phyloP scores from a whole-genome alignment of 2,329 filamentous ascomycete species.

The Ascosphaera aggregata region DNA sequence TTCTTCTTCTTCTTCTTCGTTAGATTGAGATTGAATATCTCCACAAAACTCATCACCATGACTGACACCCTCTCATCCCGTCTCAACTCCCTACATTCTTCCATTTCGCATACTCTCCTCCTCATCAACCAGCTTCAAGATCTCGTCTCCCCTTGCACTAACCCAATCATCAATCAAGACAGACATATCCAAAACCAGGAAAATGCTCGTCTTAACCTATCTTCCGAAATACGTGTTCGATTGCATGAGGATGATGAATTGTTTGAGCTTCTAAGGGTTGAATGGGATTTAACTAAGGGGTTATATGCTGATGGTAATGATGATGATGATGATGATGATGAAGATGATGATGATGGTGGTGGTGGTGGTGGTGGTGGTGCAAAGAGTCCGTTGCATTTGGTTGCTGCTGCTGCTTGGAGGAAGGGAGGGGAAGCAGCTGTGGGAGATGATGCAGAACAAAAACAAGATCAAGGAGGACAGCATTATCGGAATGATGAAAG shows the following conservation, averaged over 20 bases:
- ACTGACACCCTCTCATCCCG: conserved; percentile 22
- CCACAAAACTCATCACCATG: too few relatives aligned
- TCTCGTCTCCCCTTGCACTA: conserved; percentile 37
- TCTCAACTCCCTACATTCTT: conserved; percentile 28
- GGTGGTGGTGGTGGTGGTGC: conserved; percentile 39
- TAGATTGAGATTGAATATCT: too few relatives aligned
- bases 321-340: conserved; percentile 25
- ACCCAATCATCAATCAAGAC: conserved; percentile 40
- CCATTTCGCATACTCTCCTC: conserved; percentile 28
- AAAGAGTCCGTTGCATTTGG: too few relatives aligned
- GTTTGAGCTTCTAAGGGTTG: conserved; percentile 55
- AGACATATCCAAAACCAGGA: conserved; percentile 10
- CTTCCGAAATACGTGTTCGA: conserved; percentile 54
- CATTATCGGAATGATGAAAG: too few relatives aligned
- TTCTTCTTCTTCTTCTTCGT: too few relatives aligned
- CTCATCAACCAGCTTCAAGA: conserved; percentile 33
- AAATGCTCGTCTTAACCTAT: conserved; percentile 46
- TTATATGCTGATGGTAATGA: conserved; percentile 24
- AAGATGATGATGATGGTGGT: conserved; percentile 40
- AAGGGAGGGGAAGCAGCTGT: too few relatives aligned
- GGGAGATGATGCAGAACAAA: too few relatives aligned
- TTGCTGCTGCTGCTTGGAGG: too few relatives aligned
- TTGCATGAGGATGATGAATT: conserved; percentile 64
- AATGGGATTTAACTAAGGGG: conserved; percentile 29
- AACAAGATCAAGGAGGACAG: too few relatives aligned